Base-by-base conservation (phyloP, 2,329 filamentous ascomycete species). In the Thielaviopsis ethacetica region DNA sequence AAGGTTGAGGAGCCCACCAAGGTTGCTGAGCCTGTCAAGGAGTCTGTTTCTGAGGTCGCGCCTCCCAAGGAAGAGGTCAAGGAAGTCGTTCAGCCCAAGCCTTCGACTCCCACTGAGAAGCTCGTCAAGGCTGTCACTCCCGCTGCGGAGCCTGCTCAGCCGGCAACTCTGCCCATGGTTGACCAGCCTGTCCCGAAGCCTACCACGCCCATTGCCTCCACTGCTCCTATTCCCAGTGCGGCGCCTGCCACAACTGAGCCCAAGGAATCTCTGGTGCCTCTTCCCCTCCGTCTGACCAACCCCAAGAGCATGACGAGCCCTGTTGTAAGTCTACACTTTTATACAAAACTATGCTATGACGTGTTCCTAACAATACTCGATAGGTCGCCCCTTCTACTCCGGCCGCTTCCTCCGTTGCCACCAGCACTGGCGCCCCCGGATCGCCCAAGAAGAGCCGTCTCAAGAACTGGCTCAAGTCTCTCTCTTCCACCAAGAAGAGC, bases 381-480 rank as follows among this genome's bases (percentile, higher is more conserved):
- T 19, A 38, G 50, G 21, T 30, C 12, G 2, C 21, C 30, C 4
- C 51, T 6, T 17, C 41, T 2, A 2, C 52, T 19, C 21, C 51
- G 4, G 22, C 15, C 12, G 21, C 19, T 22, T 15, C 38, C 9
- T 13, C n/a, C 9, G 41, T 15, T 9, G 17, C 13, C 10, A 44
- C 27, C 24, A 26, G 6, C 24, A 3, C 24, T 26, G 24, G 24
- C 6, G 24, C 24, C 21, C 24, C 55, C 15, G 47, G 52, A 41
- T 7, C 49, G n/a, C 27, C 21, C 21, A 52, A 41, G 27, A 57
- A 57, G 27, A 52, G 30, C 17, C n/a, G 56, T 24, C 19, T 57
- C 27, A 47, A 49, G n/a, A 15, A 24, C 56, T 52, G 56, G 27
- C 27, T 57, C 24, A 57, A 57, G 56, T 52, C 56, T n/a, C 53